Evolutionary conservation across 148 eudicot genomes (phyloP), one percentile per base, ranked within the genome.

Genomic region (Pharnaceum exiguum): DNA sequence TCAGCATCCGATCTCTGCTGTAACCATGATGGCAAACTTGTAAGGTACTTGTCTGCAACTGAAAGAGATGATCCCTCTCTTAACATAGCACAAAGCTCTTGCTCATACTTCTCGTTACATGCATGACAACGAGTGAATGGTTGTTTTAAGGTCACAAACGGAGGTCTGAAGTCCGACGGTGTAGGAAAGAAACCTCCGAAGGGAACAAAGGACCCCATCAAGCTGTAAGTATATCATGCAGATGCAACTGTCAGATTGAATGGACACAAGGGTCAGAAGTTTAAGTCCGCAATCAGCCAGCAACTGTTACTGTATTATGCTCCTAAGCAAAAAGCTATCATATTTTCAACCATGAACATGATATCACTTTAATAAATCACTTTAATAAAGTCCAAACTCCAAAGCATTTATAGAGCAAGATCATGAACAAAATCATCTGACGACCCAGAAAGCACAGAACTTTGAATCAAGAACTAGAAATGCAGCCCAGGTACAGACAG

Each of bases 191-290:
- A 93, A 37, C 99, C 99, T 51, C 95, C 99, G 77, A 93, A 77
- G 45, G 96, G 99, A 72, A 93, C 91, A 77, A 93, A 93, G 52
- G 99, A 93, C 69, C 88, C 88, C 95, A 88, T 74, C 78, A 93
- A 85, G 74, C 94, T 86, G 86, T 46, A 74, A 71, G 61, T 10
- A 71, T 52, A 76, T 69, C 55, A 74, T 49, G 62, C 50, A 64
- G 67, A 77, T 39, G 51, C 69, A 71, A 74, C 74, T 62, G 74
- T 73, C 71, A 84, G 82, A 77, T 77, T 39, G 51, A 58, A 42
- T 49, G 21, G 43, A 55, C 54, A 29, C 10, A 59, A 29, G 40
- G 55, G 63, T 63, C 67, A 69, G 64, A 68, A 70, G 70, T 70
- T 56, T 33, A 54, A 50, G 29, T 48, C 43, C 21, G 22, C 24